Evolutionary conservation across 345 rosid species (phyloP).

Genomic region (Reutealis trisperma): DNA sequence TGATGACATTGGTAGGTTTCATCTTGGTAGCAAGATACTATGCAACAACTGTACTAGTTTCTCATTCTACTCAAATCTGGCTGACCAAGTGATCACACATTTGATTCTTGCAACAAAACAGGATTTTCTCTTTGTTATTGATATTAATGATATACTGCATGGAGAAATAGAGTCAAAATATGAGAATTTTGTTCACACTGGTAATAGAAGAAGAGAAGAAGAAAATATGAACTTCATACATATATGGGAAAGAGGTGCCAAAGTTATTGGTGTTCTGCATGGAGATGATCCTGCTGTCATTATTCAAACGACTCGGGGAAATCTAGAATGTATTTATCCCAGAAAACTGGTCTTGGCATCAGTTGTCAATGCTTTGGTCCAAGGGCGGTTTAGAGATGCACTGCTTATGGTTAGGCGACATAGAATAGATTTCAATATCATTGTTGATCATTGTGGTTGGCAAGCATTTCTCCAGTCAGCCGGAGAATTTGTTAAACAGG

Average conservation of each 20-base stretch:
- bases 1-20: conserved; percentile 80
- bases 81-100: conserved; percentile 72
- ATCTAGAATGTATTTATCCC: conserved; percentile 85
- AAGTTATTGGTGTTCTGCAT: conserved; percentile 78
- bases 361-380: conserved; percentile 68
- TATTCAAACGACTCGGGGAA: conserved; percentile 83
- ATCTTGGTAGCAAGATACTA: conserved; percentile 55
- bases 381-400: conserved; percentile 74
- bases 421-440: conserved; percentile 85
- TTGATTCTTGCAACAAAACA: conserved; percentile 83
- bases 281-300: conserved; percentile 90
- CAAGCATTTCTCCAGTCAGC: conserved; percentile 69
- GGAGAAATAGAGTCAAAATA: conserved; percentile 58
- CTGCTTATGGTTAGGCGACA: conserved; percentile 92
- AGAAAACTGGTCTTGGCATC: conserved; percentile 87
- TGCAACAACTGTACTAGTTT: conserved; percentile 90
- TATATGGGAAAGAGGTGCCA: conserved; percentile 94
- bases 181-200: conserved; percentile 46
- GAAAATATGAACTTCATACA: conserved; percentile 60
- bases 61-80: conserved; percentile 75
- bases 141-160: conserved; percentile 58
- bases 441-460: conserved; percentile 87
- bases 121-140: conserved; percentile 78
- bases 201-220: conserved; percentile 56
- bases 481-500: conserved; percentile 80